Base-by-base conservation (phyloP, 768 basidiomycete genomes). In the Collybia sordida region DNA sequence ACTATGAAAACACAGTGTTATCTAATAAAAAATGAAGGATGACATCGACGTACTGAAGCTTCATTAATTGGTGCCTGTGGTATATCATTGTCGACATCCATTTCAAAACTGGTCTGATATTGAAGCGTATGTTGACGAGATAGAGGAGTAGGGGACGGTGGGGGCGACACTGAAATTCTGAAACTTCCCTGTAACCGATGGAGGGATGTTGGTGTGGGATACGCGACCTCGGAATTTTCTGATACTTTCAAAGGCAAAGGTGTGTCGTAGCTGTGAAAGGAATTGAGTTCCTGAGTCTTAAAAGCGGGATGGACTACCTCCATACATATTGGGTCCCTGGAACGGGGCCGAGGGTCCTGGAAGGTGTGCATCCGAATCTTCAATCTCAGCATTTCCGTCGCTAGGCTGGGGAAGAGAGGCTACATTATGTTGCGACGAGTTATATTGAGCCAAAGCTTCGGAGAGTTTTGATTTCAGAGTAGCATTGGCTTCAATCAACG, bases 31-130 rank as follows among this genome's bases (percentile, higher is more conserved):
- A 31, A 31, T 31, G 14, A 14, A 11, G 31, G 3, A 11, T 31
- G 31, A 31, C 31, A 12, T 31, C 3, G 9, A 11, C 31, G 11
- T 31, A 31, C 31, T 3, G 21, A 19, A 36, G 34, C 11, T 14
- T n/a, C 34, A 7, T 8, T 12, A 35, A 23, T 11, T 22, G 44
- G 12, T 21, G 44, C 27, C 8, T 35, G 19, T 15, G 35, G n/a
- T 15, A 44, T n/a, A 27, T 35, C n/a, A 12, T 53, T 18, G 23
- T 53, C 48, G n/a, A 45, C 25, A 31, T 53, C 42, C 52, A 53
- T 49, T 15, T 15, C 31, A 17, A 22, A 4, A 38, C 45, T 12
- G 18, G 40, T 31, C 19, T 31, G 25, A 15, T 36, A 19, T 15
- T 25, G 45, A 37, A 28, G 7, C 9, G 18, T 41, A 44, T 4